Evolutionary conservation across 306 rosid species (phyloP), one percentile per base, ranked within the genome.

Genomic region (Styphnolobium japonicum): DNA sequence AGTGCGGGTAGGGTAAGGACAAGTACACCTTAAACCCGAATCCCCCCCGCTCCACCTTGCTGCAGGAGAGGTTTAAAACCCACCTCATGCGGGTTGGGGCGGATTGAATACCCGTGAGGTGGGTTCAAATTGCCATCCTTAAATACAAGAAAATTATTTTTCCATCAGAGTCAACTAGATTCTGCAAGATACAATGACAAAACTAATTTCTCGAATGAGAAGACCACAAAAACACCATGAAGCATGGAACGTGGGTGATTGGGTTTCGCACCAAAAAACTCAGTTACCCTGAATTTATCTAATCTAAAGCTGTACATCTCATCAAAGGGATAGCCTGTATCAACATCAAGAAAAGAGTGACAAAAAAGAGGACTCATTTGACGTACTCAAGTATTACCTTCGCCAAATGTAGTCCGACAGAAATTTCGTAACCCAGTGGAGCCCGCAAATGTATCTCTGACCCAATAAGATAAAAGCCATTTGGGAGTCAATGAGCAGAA

Each of bases 201-300:
- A 86, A 86, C 76, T 83, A 85, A 76, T 83, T 83, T 76, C 87
- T 76, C 81, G 7, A 40, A 76, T 5, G 89, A 86, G 79, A 67
- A 51, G 83, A 51, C 56, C 36, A 49, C 77, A 79, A 42, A 29
- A 10, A 16, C 61, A 70, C 52, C 57, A 67, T 61, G 51, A 78
- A 71, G 25, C 75, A 51, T 60, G 57, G 67, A 78, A 69, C 61
- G 40, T 18, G 7, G 49, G 65, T 31, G 82, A 42, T 53, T 69
- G 69, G 64, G 63, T 62, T 79, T 39, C 29, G 67, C 67, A 39
- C 73, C 80, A 57, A 83, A 80, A 69, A 71, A 67, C 81, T 82
- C 10, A 76, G 72, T 68, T 58, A 19, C 67, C 78, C 78, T 31
- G 25, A 37, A 21, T 67, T 67, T 56, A 51, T 80, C 76, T 74